Percentiles rank a stretch among this genome's conserved stretches.
These are phyloP conservation scores for Saccharomycopsis vini DNA, from an alignment of 805 yeast species.

Conservation along the genomic window DNA sequence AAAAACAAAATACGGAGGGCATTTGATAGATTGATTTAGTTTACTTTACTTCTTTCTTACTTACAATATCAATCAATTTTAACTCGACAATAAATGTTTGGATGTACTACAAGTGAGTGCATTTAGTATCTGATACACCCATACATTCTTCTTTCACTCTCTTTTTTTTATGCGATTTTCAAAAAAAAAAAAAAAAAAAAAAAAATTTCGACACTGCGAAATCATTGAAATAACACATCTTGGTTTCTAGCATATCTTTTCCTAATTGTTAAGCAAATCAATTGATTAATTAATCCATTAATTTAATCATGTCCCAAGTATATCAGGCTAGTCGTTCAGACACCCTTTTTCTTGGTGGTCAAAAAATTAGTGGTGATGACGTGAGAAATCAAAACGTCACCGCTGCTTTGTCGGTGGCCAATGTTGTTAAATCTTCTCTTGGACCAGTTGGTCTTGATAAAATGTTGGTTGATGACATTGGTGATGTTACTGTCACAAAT, in stretches of 20 bases:
- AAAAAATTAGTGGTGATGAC: constrained; percentile 91
- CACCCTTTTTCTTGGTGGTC: constrained; percentile 91
- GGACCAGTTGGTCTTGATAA: constrained; percentile 99
- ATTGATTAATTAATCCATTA: neutral
- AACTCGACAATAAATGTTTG: too few relatives aligned
- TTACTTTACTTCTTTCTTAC: too few relatives aligned
- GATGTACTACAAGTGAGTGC: too few relatives aligned
- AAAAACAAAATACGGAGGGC: too few relatives aligned
- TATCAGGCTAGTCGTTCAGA: constrained; percentile 81
- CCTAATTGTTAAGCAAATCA: neutral
- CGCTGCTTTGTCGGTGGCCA: constrained; percentile 93
- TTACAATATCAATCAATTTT: too few relatives aligned
- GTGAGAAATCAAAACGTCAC: constrained; percentile 91
- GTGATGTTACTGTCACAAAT: constrained; percentile 96
- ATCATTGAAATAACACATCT: too few relatives aligned
- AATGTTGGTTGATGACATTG: constrained; percentile 98
- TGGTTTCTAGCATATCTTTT: too few relatives aligned
- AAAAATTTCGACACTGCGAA: neutral
- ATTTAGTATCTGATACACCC: too few relatives aligned
- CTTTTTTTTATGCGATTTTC: too few relatives aligned
- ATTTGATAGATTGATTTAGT: too few relatives aligned
- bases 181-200: too few relatives aligned
- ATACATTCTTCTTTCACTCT: too few relatives aligned
- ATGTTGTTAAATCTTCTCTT: constrained; percentile 83
- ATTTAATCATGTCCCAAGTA: constrained; percentile 44